Percentiles rank a stretch among this genome's conserved stretches.
Evolutionary conservation across 345 rosid species (phyloP).

Genomic region (Salix exigua): DNA sequence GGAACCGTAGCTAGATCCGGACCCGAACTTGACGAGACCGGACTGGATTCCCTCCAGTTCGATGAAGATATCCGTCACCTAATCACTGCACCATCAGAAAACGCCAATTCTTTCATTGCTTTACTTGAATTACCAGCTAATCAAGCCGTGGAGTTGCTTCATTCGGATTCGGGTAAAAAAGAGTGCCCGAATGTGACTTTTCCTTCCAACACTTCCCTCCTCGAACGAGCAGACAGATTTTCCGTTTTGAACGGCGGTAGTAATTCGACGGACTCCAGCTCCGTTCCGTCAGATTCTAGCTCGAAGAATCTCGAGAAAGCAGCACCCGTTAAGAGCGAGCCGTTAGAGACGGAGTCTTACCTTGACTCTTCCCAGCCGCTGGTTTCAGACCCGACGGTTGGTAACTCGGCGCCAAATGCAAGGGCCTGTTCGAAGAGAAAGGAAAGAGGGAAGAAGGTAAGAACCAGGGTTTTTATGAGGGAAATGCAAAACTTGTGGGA

Average conservation of each 20-base stretch:
- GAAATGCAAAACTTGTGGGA: neutral
- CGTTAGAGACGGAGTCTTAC: slow-evolving; percentile 33
- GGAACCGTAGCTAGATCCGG: slow-evolving; percentile 47
- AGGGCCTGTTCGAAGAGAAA: slow-evolving; percentile 43
- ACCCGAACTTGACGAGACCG: slow-evolving; percentile 23
- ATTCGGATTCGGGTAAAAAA: slow-evolving; percentile 32
- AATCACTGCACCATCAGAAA: slow-evolving; percentile 35
- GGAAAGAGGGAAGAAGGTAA: slow-evolving; percentile 55
- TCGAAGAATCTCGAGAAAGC: slow-evolving; percentile 28
- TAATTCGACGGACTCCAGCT: slow-evolving; percentile 27
- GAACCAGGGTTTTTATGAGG: neutral
- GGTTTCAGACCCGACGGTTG: slow-evolving; percentile 34
- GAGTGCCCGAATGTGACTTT: slow-evolving; percentile 25
- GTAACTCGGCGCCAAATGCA: slow-evolving; percentile 20
- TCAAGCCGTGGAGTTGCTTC: slow-evolving; percentile 54
- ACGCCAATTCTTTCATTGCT: slow-evolving; percentile 54
- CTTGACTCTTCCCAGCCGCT: slow-evolving; percentile 26
- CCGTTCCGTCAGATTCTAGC: slow-evolving; percentile 33
- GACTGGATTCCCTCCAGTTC: slow-evolving; percentile 44
- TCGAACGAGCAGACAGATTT: slow-evolving; percentile 38
- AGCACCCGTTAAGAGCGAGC: slow-evolving; percentile 40
- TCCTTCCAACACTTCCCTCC: slow-evolving; percentile 25
- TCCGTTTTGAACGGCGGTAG: slow-evolving; percentile 23
- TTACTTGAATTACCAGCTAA: slow-evolving; percentile 57
- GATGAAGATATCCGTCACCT: slow-evolving; percentile 52